Conservation (phyloP, 2,329 filamentous ascomycete genomes). For the Colletotrichum noveboracense region DNA sequence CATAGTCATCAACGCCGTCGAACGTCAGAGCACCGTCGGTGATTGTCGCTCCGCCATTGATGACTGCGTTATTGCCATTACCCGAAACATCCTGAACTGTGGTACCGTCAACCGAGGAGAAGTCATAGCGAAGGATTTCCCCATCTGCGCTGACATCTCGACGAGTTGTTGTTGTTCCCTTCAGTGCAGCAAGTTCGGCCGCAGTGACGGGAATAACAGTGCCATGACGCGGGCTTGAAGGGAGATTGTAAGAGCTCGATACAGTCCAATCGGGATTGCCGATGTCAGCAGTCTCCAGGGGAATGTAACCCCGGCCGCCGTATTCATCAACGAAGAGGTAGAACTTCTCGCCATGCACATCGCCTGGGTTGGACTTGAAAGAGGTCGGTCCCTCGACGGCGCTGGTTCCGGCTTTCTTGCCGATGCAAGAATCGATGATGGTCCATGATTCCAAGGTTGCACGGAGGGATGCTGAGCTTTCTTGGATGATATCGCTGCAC, state of each 20-base stretch:
- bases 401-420: slow-evolving; percentile 50
- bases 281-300: slow-evolving; percentile 55
- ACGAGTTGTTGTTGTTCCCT: slow-evolving; percentile 7
- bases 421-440: slow-evolving; percentile 52
- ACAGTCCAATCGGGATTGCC: slow-evolving; percentile 54
- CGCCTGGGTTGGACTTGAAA: slow-evolving; percentile 54
- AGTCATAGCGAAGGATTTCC: slow-evolving; percentile 27
- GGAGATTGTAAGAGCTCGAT: slow-evolving; percentile 49
- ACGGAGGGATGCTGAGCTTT: slow-evolving; percentile 47
- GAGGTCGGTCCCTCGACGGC: slow-evolving; percentile 57
- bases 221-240: slow-evolving; percentile 56
- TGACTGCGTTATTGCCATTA: slow-evolving; percentile 23
- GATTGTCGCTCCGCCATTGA: slow-evolving; percentile 24
- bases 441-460: slow-evolving; percentile 48
- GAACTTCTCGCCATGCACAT: slow-evolving; percentile 56
- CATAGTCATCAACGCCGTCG: slow-evolving; percentile 27
- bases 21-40: slow-evolving; percentile 21
- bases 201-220: slow-evolving; percentile 58
- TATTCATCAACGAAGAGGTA: slow-evolving; percentile 64
- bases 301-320: slow-evolving; percentile 54
- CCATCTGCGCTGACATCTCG: slow-evolving; percentile 16
- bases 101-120: slow-evolving; percentile 9
- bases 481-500: slow-evolving; percentile 60
- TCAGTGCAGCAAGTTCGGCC: slow-evolving; percentile 42
- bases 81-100: slow-evolving; percentile 25